These are phyloP conservation scores for Dissophora globulifera DNA, from an alignment of 192 early-diverging fungal genomes.

Conservation along the genomic window DNA sequence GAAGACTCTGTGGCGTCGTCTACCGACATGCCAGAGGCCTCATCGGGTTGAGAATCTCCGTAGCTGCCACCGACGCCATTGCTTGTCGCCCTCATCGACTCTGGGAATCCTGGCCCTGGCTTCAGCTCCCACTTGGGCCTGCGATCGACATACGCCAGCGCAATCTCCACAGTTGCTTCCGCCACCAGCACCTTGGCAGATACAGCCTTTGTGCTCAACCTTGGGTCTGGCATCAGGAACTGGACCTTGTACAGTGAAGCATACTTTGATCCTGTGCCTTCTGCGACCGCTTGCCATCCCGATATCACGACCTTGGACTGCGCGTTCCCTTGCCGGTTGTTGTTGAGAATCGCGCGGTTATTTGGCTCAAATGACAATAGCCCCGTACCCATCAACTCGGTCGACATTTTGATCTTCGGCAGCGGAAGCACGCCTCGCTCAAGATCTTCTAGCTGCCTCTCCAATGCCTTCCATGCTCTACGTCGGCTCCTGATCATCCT, in stretches of 20 bases:
- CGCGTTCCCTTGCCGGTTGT: background rate
- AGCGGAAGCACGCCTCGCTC: slow-evolving; percentile 1
- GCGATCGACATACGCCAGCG: slow-evolving; percentile 19
- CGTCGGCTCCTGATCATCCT: slow-evolving; percentile 25
- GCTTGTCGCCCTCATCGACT: slow-evolving; percentile 7
- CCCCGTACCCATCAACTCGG: slow-evolving; percentile 2
- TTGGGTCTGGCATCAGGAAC: slow-evolving; percentile 13
- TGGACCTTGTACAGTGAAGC: slow-evolving; percentile 16
- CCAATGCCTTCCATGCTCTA: slow-evolving; percentile 27
- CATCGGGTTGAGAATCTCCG: background rate
- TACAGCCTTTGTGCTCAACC: slow-evolving; percentile 2
- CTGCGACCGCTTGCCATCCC: slow-evolving; percentile 6
- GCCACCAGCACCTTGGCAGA: slow-evolving; percentile 21
- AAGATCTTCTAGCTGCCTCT: slow-evolving; percentile 21
- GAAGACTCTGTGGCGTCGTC: background rate
- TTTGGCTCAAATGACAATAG: background rate
- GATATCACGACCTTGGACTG: slow-evolving; percentile 8
- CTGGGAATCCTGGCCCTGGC: slow-evolving; percentile 27
- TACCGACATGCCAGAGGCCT: background rate
- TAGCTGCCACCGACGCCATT: background rate
- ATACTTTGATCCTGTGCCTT: background rate
- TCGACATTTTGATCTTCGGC: background rate
- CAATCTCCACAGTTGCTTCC: slow-evolving; percentile 27
- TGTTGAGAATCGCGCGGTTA: background rate
- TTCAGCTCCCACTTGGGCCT: slow-evolving; percentile 19